phyloP scores from a whole-genome alignment of 805 yeast species.

The Maudiozyma bulderi region DNA sequence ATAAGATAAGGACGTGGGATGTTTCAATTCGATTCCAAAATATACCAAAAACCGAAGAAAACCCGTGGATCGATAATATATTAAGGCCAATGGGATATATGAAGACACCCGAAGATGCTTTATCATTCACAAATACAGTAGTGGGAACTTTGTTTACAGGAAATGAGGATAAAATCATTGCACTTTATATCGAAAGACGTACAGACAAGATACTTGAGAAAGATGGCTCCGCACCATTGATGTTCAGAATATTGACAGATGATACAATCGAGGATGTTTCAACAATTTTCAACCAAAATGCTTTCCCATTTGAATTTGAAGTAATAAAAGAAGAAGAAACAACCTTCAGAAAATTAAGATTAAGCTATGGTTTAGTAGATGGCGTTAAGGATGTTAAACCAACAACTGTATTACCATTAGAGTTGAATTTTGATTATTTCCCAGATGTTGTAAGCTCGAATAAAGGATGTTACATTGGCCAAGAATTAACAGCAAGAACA shows the following conservation, averaged over 20 bases:
- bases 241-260: slow-evolving; percentile 42
- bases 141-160: slow-evolving; percentile 16
- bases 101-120: slow-evolving; percentile 18
- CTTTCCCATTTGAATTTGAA: slow-evolving; percentile 22
- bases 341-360: slow-evolving; percentile 36
- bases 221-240: slow-evolving; percentile 61
- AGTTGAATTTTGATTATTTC: slow-evolving; percentile 62
- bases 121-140: slow-evolving; percentile 13
- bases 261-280: slow-evolving; percentile 19
- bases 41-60: slow-evolving; percentile 10
- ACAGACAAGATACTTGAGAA: slow-evolving; percentile 43
- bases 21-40: slow-evolving; percentile 15
- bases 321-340: slow-evolving; percentile 10
- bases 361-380: slow-evolving; percentile 45
- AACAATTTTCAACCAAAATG: slow-evolving; percentile 16
- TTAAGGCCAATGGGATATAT: slow-evolving; percentile 15
- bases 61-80: slow-evolving; percentile 26
- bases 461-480: slow-evolving; percentile 96
- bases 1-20: slow-evolving; percentile 21
- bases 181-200: slow-evolving; percentile 14
- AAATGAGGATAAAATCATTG: slow-evolving; percentile 13
- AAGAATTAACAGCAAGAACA: slow-evolving; percentile 86
- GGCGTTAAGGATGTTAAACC: slow-evolving; percentile 38
- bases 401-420: slow-evolving; percentile 64
- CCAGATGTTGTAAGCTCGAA: slow-evolving; percentile 71